Evolutionary conservation across 805 yeast species (phyloP).

Genomic region (Barnettozyma botsteinii): DNA sequence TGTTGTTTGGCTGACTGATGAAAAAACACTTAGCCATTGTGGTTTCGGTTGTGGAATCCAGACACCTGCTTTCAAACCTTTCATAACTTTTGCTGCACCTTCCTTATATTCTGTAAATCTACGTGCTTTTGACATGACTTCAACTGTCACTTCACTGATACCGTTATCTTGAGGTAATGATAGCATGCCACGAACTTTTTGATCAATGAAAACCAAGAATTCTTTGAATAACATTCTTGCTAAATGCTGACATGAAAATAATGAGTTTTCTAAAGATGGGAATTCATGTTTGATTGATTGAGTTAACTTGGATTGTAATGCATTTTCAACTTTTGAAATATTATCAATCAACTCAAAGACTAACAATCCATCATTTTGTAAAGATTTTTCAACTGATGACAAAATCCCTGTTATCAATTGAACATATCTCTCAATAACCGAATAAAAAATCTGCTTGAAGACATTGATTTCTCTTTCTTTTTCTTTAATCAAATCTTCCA

Average conservation of each 20-base stretch:
- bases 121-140: constrained; percentile 60
- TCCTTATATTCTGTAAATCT: constrained; percentile 56
- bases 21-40: constrained; percentile 42
- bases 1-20: constrained; percentile 40
- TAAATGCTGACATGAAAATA: constrained; percentile 26
- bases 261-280: constrained; percentile 14
- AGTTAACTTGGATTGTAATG: constrained; percentile 25
- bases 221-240: constrained; percentile 47
- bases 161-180: constrained; percentile 61
- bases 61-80: constrained; percentile 46
- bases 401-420: constrained; percentile 34
- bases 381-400: constrained; percentile 34
- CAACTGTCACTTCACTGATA: constrained; percentile 68
- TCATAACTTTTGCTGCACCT: constrained; percentile 47
- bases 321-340: constrained; percentile 27
- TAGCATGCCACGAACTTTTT: constrained; percentile 39
- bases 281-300: constrained; percentile 21
- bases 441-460: constrained; percentile 30
- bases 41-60: constrained; percentile 66
- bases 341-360: constrained; percentile 56
- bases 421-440: constrained; percentile 34
- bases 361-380: constrained; percentile 44
- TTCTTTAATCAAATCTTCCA: constrained; percentile 37
- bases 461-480: constrained; percentile 25
- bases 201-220: constrained; percentile 50